Percentiles rank a stretch among this genome's conserved stretches.
phyloP scores from a whole-genome alignment of 1,284 basidiomycete species.

The Anthracocystis panici-leucophaei region DNA sequence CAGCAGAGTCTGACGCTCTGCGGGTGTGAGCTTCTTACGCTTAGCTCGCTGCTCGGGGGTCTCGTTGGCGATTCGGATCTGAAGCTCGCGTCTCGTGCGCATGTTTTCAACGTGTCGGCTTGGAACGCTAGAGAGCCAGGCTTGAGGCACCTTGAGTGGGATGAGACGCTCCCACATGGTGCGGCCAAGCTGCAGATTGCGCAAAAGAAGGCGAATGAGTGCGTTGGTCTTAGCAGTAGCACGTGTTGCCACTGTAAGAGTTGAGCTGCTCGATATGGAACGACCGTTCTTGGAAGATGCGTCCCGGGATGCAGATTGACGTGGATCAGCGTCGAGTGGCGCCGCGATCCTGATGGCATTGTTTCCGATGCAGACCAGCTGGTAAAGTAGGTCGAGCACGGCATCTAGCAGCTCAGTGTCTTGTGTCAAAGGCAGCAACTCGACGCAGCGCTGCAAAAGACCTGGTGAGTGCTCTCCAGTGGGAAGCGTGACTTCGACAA shows the following conservation, averaged over 20 bases:
- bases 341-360: constrained; percentile 57
- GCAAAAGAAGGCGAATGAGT: constrained; percentile 47
- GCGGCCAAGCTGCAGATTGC: constrained; percentile 56
- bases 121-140: constrained; percentile 35
- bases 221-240: constrained; percentile 36
- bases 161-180: constrained; percentile 59
- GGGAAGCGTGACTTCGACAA: constrained; percentile 48
- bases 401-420: constrained; percentile 64
- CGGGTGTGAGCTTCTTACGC: constrained; percentile 44
- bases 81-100: constrained; percentile 42
- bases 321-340: constrained; percentile 3
- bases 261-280: not conserved
- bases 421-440: constrained; percentile 59
- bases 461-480: constrained; percentile 44
- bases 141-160: constrained; percentile 33
- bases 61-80: constrained; percentile 33
- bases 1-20: constrained; percentile 41
- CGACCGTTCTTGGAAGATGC: not conserved
- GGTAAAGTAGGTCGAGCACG: constrained; percentile 63
- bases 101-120: constrained; percentile 20
- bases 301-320: constrained; percentile 2
- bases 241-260: constrained; percentile 1
- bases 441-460: constrained; percentile 56
- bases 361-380: constrained; percentile 58
- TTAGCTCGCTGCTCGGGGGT: constrained; percentile 47